These are phyloP conservation scores for Parachlorella kessleri DNA, from an alignment of 139 green algal species.

Conservation along the genomic window DNA sequence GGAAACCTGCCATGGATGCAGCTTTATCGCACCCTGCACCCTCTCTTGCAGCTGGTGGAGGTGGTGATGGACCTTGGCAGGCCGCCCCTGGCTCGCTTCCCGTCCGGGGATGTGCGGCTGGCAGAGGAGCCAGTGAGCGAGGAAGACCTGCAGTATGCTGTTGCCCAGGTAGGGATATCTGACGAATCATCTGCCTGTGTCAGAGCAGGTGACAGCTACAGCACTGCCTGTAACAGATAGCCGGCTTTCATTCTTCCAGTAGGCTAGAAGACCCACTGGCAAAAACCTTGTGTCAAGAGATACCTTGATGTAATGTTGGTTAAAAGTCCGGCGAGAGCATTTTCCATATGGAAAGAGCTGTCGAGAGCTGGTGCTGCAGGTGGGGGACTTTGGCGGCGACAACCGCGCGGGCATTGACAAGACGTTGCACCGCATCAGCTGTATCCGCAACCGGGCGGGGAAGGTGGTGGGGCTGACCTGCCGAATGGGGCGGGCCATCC, in stretches of 20 bases:
- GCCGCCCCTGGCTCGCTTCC: conserved; percentile 65
- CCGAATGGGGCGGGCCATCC: conserved; percentile 88
- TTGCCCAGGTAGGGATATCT: conserved; percentile 16
- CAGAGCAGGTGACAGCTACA: no score
- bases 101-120: conserved; percentile 58
- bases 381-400: conserved; percentile 84
- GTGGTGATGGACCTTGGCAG: conserved; percentile 68
- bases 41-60: conserved; percentile 76
- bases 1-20: no score
- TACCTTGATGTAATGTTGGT: no score
- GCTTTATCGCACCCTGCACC: no score
- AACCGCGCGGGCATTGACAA: conserved; percentile 80
- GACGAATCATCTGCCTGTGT: neutral
- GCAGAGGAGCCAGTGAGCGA: conserved; percentile 49
- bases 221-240: neutral
- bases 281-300: no score
- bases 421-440: conserved; percentile 81
- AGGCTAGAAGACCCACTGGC: no score
- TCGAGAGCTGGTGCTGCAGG: no score
- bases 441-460: conserved; percentile 85
- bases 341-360: no score
- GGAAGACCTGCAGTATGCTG: conserved; percentile 64
- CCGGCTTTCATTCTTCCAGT: no score
- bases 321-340: no score
- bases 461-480: conserved; percentile 95